phyloP scores from a whole-genome alignment of 441 rosid genomes.

The Mallotus repandus region DNA sequence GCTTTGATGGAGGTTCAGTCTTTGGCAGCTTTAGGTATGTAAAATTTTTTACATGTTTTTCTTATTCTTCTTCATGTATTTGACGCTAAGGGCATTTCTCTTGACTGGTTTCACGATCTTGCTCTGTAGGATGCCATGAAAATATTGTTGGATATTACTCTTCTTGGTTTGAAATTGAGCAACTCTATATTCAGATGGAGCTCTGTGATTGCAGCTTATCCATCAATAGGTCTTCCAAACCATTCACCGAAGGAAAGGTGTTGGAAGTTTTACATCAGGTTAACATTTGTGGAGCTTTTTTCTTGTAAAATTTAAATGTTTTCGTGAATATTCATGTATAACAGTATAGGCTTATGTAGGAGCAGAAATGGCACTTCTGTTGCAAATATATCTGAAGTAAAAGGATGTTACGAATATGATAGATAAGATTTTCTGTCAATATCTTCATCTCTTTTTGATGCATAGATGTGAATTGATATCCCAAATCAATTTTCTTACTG shows the following conservation, averaged over 20 bases:
- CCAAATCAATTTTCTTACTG: background rate
- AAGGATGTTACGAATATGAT: background rate
- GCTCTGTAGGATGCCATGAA: slow-evolving; percentile 64
- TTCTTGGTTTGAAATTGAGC: slow-evolving; percentile 95
- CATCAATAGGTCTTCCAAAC: slow-evolving; percentile 36
- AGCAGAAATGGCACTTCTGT: background rate
- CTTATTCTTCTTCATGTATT: slow-evolving; percentile 1
- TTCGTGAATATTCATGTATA: background rate
- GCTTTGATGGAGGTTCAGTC: slow-evolving; percentile 99
- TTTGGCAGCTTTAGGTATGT: slow-evolving; percentile 84
- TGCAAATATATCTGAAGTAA: background rate
- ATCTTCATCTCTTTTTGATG: background rate
- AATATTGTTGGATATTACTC: slow-evolving; percentile 78
- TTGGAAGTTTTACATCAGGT: slow-evolving; percentile 72
- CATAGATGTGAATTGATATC: background rate
- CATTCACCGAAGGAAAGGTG: slow-evolving; percentile 56
- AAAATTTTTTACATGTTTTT: background rate
- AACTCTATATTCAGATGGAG: slow-evolving; percentile 93
- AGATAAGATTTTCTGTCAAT: background rate
- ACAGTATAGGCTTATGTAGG: no score
- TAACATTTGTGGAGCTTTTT: slow-evolving; percentile 14
- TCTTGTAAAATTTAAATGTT: slow-evolving; percentile 4
- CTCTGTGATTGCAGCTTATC: slow-evolving; percentile 86
- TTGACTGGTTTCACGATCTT: slow-evolving; percentile 14
- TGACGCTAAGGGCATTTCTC: slow-evolving; percentile 3